Evolutionary conservation across 495 filamentous ascomycete species (phyloP), one percentile per base, ranked within the genome.

Genomic region (Penicillium paradoxum): DNA sequence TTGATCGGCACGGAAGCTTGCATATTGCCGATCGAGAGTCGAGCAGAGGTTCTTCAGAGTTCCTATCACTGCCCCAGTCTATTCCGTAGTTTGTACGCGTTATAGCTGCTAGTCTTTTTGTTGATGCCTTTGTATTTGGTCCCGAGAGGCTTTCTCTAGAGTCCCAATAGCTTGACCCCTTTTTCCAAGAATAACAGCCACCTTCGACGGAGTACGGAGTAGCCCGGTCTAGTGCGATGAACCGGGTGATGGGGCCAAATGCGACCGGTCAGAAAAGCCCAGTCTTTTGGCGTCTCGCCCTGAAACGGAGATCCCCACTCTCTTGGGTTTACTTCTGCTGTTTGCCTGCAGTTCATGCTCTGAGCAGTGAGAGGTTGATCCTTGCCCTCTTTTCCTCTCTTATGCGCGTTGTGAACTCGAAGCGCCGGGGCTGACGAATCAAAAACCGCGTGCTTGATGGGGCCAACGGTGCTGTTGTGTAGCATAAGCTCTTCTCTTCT

Each of bases 241-340:
- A 37, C n/a, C 4, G 29, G 4, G 32, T 48, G 13, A 27, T 14
- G 22, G 7, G 37, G 33, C 33, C 22, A 24, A 37, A 48, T 48
- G 45, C 21, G 45, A 48, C 48, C 48, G 39, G n/a, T 41, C 11
- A 51, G 22, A 44, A 44, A 25, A n/a, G 13, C 9, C 14, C 18
- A 17, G 14, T 14, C 11, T 6, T 18, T 51, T 30, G 38, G 49
- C 49, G 39, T 51, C 49, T 51, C 49, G 49, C 49, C 39, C 21
- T 48, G 45, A 48, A 33, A 48, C 45, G 33, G 3, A 34, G 33
- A 29, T 43, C 22, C 14, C 25, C 40, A 9, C 13, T 15, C 6
- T 29, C n/a, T 27, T 27, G 13, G 4, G 9, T 15, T 37, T 15
- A 0, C 13, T 42, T 25, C 30, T 48, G 6, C 22, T 15, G 1